Base-by-base conservation (phyloP, 805 yeast species). In the Saccharomycopsis sp. region DNA sequence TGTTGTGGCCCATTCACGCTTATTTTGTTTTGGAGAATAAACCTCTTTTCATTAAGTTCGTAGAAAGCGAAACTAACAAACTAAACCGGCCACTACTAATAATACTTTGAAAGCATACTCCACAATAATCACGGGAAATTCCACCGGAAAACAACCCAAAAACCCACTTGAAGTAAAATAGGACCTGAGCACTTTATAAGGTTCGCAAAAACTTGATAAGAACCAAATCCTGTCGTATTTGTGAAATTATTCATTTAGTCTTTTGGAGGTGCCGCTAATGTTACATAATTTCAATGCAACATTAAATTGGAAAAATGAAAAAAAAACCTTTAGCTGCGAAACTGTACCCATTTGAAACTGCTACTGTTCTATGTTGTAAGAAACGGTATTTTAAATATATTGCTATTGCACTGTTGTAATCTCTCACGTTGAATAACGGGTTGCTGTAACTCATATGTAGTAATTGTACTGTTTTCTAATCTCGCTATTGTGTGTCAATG, bases 381-480 rank as follows among this genome's bases (percentile, higher is more conserved):
- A 29, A 12, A 29, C 37, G 5, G 37, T 29, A 29, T 12, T 12
- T 7, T 7, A 29, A 7, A 29, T 29, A 5, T 29, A 29, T 5
- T 12, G 12, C 37, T 7, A 5, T 7, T 29, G 37, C 37, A 29
- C 5, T 12, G 37, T 29, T 29, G 37, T 29, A 29, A 12, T 29
- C n/a, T n/a, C n/a, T n/a, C n/a, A n/a, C n/a, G n/a, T n/a, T n/a
- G n/a, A n/a, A n/a, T n/a, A n/a, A n/a, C n/a, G n/a, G n/a, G n/a
- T n/a, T n/a, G n/a, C n/a, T n/a, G n/a, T n/a, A n/a, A 29, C 37
- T 29, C 37, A 51, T 51, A 61, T 56, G 55, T 50, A 61, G 37
- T 61, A 61, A 5, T 61, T 61, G 23, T 61, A 61, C 8, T 59
- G 59, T 57, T 24, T 44, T 21, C 48, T 40, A 1, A 15, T 46